phyloP scores from a whole-genome alignment of 345 rosid species.

The Aurinia saxatilis region DNA sequence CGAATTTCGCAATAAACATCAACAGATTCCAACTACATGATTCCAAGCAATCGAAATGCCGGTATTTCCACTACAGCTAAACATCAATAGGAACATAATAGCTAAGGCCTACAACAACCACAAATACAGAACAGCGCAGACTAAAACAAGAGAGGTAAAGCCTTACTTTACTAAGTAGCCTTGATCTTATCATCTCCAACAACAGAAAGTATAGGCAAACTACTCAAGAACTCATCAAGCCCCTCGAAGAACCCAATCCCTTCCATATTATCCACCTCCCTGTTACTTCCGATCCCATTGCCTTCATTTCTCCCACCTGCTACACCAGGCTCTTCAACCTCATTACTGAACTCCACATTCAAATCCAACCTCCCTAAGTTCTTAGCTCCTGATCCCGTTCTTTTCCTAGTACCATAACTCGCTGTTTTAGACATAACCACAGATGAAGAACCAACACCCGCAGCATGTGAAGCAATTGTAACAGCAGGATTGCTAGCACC shows the following conservation, averaged over 20 bases:
- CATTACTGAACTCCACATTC: constrained; percentile 94
- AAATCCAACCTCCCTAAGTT: constrained; percentile 77
- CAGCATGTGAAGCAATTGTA: constrained; percentile 15
- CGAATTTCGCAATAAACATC: constrained; percentile 14
- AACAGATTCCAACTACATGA: constrained; percentile 25
- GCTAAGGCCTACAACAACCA: constrained; percentile 27
- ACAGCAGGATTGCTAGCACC: constrained; percentile 7
- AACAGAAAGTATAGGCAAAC: constrained; percentile 83
- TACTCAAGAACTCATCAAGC: constrained; percentile 91
- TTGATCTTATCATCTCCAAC: constrained; percentile 82
- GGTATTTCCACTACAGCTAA: constrained; percentile 17
- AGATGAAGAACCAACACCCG: constrained; percentile 21
- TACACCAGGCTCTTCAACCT: constrained; percentile 57
- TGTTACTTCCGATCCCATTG: constrained; percentile 40
- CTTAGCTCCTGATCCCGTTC: constrained; percentile 44
- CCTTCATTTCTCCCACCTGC: constrained; percentile 33
- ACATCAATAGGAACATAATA: constrained; percentile 27
- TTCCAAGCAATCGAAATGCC: constrained; percentile 9
- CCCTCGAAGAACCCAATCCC: constrained; percentile 88
- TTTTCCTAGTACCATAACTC: constrained; percentile 43
- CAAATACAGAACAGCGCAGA: constrained; percentile 9
- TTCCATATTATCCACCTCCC: constrained; percentile 71
- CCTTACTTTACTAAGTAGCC: constrained; percentile 56
- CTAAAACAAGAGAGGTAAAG: constrained; percentile 17
- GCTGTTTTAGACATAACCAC: constrained; percentile 26